Evolutionary conservation across 176 grass and related monocot species (phyloP).

Genomic region (Chrysopogon serrulatus): DNA sequence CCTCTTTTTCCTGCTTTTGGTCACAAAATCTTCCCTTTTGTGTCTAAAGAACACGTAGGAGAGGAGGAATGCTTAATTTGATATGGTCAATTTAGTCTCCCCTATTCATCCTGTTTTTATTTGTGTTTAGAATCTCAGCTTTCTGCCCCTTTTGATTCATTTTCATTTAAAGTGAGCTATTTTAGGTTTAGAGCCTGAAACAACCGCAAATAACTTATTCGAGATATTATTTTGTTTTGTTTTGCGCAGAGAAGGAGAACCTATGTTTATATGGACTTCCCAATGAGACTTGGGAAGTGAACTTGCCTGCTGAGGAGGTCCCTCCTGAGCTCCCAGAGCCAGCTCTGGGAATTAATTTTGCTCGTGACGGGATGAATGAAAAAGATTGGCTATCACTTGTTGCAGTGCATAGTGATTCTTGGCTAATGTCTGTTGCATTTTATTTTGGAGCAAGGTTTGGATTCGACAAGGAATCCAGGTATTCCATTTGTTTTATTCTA

Average conservation of each 20-base stretch:
- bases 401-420: slow-evolving; percentile 65
- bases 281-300: slow-evolving; percentile 65
- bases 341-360: slow-evolving; percentile 65
- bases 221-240: not conserved
- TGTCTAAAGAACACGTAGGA: not conserved
- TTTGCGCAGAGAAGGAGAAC: slow-evolving; percentile 57
- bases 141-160: not conserved
- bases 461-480: slow-evolving; percentile 74
- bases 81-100: not conserved
- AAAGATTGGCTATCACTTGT: slow-evolving; percentile 71
- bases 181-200: not conserved
- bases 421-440: slow-evolving; percentile 71
- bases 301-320: slow-evolving; percentile 62
- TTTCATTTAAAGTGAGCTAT: not conserved
- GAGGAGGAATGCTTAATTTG: not conserved
- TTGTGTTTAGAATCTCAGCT: not conserved
- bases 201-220: not conserved
- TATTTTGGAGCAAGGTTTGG: slow-evolving; percentile 70
- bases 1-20: not conserved
- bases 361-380: slow-evolving; percentile 59
- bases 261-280: slow-evolving; percentile 73
- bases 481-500: slow-evolving; percentile 2
- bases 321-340: slow-evolving; percentile 77
- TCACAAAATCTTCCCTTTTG: not conserved
- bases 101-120: not conserved